Base-by-base conservation (phyloP, 1,284 basidiomycete species). In the Puccinia polysora region DNA sequence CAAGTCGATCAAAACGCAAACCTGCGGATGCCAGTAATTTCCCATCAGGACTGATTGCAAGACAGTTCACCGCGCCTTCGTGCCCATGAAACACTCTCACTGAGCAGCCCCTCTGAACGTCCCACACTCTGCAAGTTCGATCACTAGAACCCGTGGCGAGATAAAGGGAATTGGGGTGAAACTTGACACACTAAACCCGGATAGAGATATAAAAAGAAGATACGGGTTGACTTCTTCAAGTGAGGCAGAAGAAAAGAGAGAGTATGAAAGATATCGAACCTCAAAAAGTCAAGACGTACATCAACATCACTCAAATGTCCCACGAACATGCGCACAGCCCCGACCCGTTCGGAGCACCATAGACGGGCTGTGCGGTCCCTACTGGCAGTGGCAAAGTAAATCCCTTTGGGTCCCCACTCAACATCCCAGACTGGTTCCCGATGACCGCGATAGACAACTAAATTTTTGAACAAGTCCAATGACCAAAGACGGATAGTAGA, bases 341-440 rank as follows among this genome's bases (percentile, higher is more conserved):
- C 87, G 18, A 88, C 86, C 67, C 93, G 84, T 79, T 99, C 96
- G 2, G 94, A 94, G 36, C 89, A 91, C 96, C 96, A 99, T 52
- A 99, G 83, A 76, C 95, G 85, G 0, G 96, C 96, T 1, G 96
- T 97, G 74, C 91, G 84, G 81, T 99, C 96, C 62, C 95, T 84
- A 78, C 91, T 94, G 4, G 87, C 93, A 12, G 91, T 95, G 0
- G 95, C 95, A 81, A 99, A 99, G 81, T 98, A 97, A n/a, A 95
- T 87, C 4, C 96, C 95, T 82, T 91, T 86, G 6, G 95, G 94
- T 75, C 90, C 93, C 96, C 96, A 99, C 79, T 97, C 88, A 8
- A 96, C 91, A 77, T 97, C 94, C 96, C 96, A 99, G 0, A 99
- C 88, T 0, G 96, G 94, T 79, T 96, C 94, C 79, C 95, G 89